Evolutionary conservation across 139 green algal species (phyloP).

Genomic region (Astrephomene gubernaculifera): DNA sequence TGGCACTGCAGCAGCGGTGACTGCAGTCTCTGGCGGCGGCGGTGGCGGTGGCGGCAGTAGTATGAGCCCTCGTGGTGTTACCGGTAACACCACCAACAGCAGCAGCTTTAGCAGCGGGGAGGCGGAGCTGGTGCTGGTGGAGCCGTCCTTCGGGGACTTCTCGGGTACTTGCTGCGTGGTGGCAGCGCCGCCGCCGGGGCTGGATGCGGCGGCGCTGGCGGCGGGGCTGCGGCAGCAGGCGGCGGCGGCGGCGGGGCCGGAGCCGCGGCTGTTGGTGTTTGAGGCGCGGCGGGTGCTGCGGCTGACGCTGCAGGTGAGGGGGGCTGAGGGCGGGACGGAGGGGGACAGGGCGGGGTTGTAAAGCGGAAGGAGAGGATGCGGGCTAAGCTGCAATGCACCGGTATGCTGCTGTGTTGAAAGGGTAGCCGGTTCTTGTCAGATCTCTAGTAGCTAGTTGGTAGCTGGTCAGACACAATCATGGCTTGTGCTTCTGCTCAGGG

Average conservation of each 20-base stretch:
- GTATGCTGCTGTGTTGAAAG: not conserved
- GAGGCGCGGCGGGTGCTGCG: constrained; percentile 4
- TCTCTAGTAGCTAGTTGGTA: not conserved
- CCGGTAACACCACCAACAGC: not conserved
- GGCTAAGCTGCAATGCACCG: not conserved
- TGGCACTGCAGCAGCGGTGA: not conserved
- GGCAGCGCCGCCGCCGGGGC: not conserved
- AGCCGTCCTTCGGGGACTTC: constrained; percentile 2
- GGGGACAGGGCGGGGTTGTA: not conserved
- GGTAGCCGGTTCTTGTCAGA: not conserved
- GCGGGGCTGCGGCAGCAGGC: not conserved
- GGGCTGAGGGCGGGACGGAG: not conserved
- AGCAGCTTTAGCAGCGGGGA: not conserved
- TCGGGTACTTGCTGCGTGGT: not conserved
- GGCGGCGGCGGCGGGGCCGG: not conserved
- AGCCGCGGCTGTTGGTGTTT: not conserved
- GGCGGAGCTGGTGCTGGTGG: not conserved
- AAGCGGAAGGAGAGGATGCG: not conserved
- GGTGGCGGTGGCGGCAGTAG: not conserved
- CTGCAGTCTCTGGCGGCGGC: not conserved
- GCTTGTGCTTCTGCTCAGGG: too few relatives aligned
- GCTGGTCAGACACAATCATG: not conserved
- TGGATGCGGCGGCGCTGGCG: not conserved
- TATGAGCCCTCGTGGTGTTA: too few relatives aligned
- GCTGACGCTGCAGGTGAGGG: not conserved